Base-by-base conservation (phyloP, 2,329 filamentous ascomycete species). In the Phyllosticta citriasiana region DNA sequence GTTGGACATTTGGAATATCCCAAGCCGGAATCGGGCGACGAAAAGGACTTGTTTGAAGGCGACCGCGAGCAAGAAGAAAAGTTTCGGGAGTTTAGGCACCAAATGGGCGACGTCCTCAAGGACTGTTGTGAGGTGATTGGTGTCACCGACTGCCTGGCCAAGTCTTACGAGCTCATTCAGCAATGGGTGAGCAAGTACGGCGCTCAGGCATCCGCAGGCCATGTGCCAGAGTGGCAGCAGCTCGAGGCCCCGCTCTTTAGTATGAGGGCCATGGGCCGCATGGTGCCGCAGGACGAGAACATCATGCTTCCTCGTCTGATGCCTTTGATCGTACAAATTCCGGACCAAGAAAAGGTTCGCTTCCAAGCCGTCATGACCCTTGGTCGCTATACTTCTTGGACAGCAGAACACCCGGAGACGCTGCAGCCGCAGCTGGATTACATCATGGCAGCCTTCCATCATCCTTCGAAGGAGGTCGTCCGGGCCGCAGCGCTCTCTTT, bases 301-400 rank as follows among this genome's bases (percentile, higher is more conserved):
- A 86, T 90, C 50, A 89, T 99, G 67, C 80, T 99, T 51, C 89
- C 91, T 2, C 89, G 93, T 70, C 85, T 99, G 16, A 96, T 99
- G 77, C 92, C 92, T 19, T 80, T 99, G 61, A 85, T 99, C 64
- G 91, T 96, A 10, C 89, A 95, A 71, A 96, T 99, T 63, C 94
- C 94, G 0, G 87, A 89, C 69, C 94, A 99, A 69, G 91, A 97
- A 75, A 99, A 97, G 78, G 83, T 99, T n/a, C 90, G 92, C 7
- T 99, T 99, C 75, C 93, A 96, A 64, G 93, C 93, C 5, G 96
- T 97, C 69, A 97, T 99, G 91, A 92, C 95, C 2, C 83, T 99
- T 24, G 94, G 91, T 47, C 84, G 94, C 64, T 99, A 99, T 72
- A 99, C 95, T 0, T 93, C 97, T 74, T 99, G 94, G 94, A 99